Evolutionary conservation across 345 rosid species (phyloP), one percentile per base, ranked within the genome.

Genomic region (Dipteronia sinensis): DNA sequence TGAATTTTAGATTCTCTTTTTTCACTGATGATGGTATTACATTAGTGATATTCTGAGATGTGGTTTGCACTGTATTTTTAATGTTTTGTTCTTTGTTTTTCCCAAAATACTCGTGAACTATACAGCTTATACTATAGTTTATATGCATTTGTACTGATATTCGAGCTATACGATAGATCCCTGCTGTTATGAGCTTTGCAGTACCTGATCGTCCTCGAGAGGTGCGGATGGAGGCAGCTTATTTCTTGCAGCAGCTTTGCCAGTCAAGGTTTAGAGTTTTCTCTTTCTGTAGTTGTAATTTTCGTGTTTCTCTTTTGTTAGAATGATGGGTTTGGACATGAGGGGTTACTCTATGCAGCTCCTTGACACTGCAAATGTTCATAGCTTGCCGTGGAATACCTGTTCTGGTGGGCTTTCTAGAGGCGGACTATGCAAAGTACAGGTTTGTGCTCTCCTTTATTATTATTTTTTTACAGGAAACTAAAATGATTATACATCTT

Each of bases 311-410:
- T 0, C 49, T 81, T 70, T 47, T 51, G 10, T 25, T 49, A 4
- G 9, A 67, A 73, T 66, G 69, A 55, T 69, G 76, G 44, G 82
- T 79, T 64, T 61, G 71, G 76, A 76, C 51, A 86, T 80, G 55
- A 73, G 64, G 58, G 64, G 58, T 77, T 63, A 74, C 73, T 83
- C 79, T 76, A 49, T 81, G 76, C 94, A 97, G 99, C 87, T 84
- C 93, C 38, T 88, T 94, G 82, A 94, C 99, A n/a, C 78, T 97
- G 88, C 99, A 97, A 88, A 97, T 94, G 99, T 93, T 97, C 86
- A 86, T 97, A 88, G 92, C 98, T 81, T 94, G 98, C 85, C 87
- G 92, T 58, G 99, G 99, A 78, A 94, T 97, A 77, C 99, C 97
- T 58, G 87, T 94, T 83, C 83, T 97, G 84, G 98, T 93, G 81